Base-by-base conservation (phyloP, 2,329 filamentous ascomycete genomes). In the Ceratocystis ficicola region DNA sequence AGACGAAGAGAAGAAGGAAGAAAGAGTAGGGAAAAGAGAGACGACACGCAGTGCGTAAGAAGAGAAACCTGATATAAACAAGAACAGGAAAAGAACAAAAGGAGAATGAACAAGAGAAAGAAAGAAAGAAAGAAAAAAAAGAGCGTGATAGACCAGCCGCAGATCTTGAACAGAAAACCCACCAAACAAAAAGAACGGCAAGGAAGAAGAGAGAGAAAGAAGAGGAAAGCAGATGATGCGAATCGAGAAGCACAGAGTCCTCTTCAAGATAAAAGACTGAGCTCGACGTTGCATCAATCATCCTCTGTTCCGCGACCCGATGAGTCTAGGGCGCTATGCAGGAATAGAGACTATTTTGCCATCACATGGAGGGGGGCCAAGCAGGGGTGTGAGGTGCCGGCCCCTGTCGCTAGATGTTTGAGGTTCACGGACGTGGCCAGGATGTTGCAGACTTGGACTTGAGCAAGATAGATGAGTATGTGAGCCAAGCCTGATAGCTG, bases 361-460 rank as follows among this genome's bases (percentile, higher is more conserved):
- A 36, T 59, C 15, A 41, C 12, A 41, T 41, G 36, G 36, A 41
- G 36, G 36, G 36, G 52, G 55, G 8, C 2, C 55, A 59, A n/a
- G 30, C 55, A 59, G 28, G 55, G 55, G 12, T 5, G 3, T 32
- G 55, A 36, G 55, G 55, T 17, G 12, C 55, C 25, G 55, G n/a
- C 28, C 36, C 55, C 28, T 59, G 55, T 59, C 28, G 15, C 30
- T 59, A 30, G 12, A 52, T 65, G 64, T 65, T 65, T 65, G 64
- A 65, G 64, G 64, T 65, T 61, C 41, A 65, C 64, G 44, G 64
- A 65, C 64, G 55, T 36, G 5, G 17, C 55, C 17, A 28, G 55
- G 55, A 59, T 59, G 15, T 36, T 32, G 28, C 55, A 59, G 55
- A 59, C n/a, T 20, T 25, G 20, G 50, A 28, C 20, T 25, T 25